Evolutionary conservation across 2,329 filamentous ascomycete species (phyloP), one percentile per base, ranked within the genome.

Genomic region (Pseudogymnoascus sp.): DNA sequence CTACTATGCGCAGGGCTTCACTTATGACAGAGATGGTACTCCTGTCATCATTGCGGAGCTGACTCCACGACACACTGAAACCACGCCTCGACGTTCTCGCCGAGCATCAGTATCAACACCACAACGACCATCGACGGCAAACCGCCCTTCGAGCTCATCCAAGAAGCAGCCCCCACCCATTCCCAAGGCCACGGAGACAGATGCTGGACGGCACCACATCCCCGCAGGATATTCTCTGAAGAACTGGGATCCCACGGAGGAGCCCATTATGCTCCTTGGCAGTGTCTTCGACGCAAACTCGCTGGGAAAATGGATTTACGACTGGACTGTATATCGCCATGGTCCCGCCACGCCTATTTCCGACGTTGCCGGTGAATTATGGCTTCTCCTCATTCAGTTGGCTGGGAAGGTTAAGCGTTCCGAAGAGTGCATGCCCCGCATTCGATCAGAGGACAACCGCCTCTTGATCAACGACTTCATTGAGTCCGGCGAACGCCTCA

Each of bases 241-340:
- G 83, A 96, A 98, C 80, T 98, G 95, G 95, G 95, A 99, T 74
- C 93, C 93, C 0, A 87, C 86, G 26, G 93, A 98, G 79, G 87
- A 92, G 69, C 95, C 95, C 61, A 97, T 99, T 74, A 88, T 97
- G 73, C 84, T 99, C 26, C 83, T 98, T 24, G 95, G 95, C 60
- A 96, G 91, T 73, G 95, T 98, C 63, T 98, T 98, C 73, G 95
- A 98, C 74, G 91, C 93, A 72, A 97, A 98, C 82, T 96, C 91
- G 26, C 83, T 99, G 31, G 95, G 95, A 72, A 97, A 97, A 78
- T 99, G 95, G 95, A 96, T 99, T 73, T 99, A 96, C 77, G 95
- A 98, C 82, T 99, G 95, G 95, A 97, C 95, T 16, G 91, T 97
- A 67, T 96, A 91, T 79, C 88, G 89, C 74, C 88, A 96, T 69